phyloP scores from a whole-genome alignment of 129 eudicot genomes.

The Calendula officinalis region DNA sequence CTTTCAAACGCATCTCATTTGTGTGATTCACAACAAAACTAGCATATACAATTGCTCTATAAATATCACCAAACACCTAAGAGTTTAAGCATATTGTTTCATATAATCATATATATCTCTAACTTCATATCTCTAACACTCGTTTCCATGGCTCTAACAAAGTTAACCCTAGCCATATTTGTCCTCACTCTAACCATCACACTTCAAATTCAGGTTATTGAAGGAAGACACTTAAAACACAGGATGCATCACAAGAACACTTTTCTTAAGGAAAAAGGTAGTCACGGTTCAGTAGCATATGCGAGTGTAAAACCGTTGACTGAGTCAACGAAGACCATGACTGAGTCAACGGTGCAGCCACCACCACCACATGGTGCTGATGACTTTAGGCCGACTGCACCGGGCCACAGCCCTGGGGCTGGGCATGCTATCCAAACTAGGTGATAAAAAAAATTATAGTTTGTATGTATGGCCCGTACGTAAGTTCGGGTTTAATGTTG shows the following conservation, averaged over 20 bases:
- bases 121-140: conserved; percentile 8
- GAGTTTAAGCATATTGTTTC: conserved; percentile 21
- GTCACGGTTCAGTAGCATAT: conserved; percentile 14
- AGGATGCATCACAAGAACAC: conserved; percentile 10
- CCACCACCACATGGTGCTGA: conserved; percentile 47
- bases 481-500: conserved; percentile 12
- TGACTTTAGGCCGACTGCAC: conserved; percentile 67
- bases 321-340: conserved; percentile 22
- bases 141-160: conserved; percentile 41
- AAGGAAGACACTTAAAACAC: conserved; percentile 43
- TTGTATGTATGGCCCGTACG: conserved; percentile 13
- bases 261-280: conserved; percentile 11
- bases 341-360: conserved; percentile 18
- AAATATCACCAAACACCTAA: conserved; percentile 17
- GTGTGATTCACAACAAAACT: conserved; percentile 27
- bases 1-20: conserved; percentile 15
- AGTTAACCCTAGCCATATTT: conserved; percentile 36
- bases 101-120: background rate
- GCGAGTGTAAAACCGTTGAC: conserved; percentile 31
- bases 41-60: conserved; percentile 22
- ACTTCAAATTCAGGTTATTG: conserved; percentile 27
- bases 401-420: conserved; percentile 79
- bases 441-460: background rate
- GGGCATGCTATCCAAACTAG: conserved; percentile 62
- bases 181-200: conserved; percentile 35